phyloP scores from a whole-genome alignment of 768 basidiomycete genomes.

The Agaricus sinodeliciosus region DNA sequence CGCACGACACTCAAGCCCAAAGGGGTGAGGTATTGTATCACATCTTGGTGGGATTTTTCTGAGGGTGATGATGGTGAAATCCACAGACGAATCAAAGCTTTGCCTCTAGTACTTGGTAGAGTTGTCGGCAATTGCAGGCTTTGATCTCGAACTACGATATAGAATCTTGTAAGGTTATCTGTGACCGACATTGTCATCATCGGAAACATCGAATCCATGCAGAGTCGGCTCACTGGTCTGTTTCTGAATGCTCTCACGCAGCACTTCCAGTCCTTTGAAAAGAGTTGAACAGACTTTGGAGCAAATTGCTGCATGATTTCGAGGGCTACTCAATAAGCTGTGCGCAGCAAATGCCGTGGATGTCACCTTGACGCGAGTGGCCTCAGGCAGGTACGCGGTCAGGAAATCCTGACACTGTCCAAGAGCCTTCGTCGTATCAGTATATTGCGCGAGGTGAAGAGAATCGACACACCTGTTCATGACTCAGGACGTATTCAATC shows the following conservation, averaged over 20 bases:
- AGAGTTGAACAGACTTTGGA: slow-evolving; percentile 56
- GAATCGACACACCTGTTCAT: slow-evolving; percentile 59
- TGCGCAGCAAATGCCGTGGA: slow-evolving; percentile 74
- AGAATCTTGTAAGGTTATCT: slow-evolving; percentile 73
- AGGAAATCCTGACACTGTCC: slow-evolving; percentile 74
- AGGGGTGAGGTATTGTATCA: slow-evolving; percentile 23
- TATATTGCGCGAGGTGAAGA: background rate
- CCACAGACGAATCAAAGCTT: slow-evolving; percentile 27
- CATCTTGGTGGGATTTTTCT: slow-evolving; percentile 12
- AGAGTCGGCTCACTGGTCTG: slow-evolving; percentile 31
- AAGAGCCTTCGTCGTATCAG: slow-evolving; percentile 43
- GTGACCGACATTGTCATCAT: slow-evolving; percentile 8
- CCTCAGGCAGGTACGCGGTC: slow-evolving; percentile 42
- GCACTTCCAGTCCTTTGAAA: slow-evolving; percentile 55
- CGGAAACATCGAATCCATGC: background rate
- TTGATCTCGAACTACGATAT: slow-evolving; percentile 39
- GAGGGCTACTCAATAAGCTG: slow-evolving; percentile 32
- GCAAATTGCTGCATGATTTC: slow-evolving; percentile 65
- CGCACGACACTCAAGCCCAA: slow-evolving; percentile 41
- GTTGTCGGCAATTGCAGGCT: slow-evolving; percentile 16
- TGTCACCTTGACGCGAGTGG: slow-evolving; percentile 45
- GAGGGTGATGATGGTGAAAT: slow-evolving; percentile 10
- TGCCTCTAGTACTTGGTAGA: slow-evolving; percentile 14
- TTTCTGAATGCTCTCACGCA: slow-evolving; percentile 62
- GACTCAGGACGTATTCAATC: slow-evolving; percentile 60